Base-by-base conservation (phyloP, 1,284 basidiomycete species). In the Puccinia sorghi region DNA sequence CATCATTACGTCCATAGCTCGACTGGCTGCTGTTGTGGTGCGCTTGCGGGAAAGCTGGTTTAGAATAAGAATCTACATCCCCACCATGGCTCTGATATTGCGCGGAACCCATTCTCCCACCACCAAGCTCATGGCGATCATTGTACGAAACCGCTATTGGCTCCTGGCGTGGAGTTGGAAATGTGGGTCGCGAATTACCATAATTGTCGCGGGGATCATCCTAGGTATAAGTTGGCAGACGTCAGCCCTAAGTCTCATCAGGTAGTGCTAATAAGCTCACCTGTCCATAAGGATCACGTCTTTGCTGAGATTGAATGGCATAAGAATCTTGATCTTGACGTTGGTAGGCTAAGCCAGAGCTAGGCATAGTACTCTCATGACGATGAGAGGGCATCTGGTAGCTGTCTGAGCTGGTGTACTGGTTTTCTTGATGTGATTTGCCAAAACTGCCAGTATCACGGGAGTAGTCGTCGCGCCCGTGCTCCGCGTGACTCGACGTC, bases 101-200 rank as follows among this genome's bases (percentile, higher is more conserved):
- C 25, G 57, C 13, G 27, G 57, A 59, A 37, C 27, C 57, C 11
- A 59, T 37, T 59, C 57, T 59, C 5, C 57, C 57, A n/a, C 57
- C 15, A 37, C 32, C n/a, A 17, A 66, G 43, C 27, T 66, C 63
- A 46, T 66, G 12, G n/a, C 39, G 63, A 2, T 27, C 63, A n/a
- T 22, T n/a, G 63, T 66, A 66, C 12, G 63, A 66, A 32, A 25
- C 9, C 37, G n/a, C 57, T 61, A 39, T 27, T 43, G 63, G 11
- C 15, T 66, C 63, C n/a, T 66, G 63, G 9, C 46, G 63, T 43
- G 63, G 63, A n/a, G 15, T n/a, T 22, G 63, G 63, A 27, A 66
- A 66, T 66, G 63, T 20, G 37, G 63, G 11, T 37, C 57, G 57
- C 25, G 63, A 17, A 32, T 13, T 15, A 25, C 39, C 39, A 48